Evolutionary conservation across 2,329 filamentous ascomycete species (phyloP), one percentile per base, ranked within the genome.

Genomic region (Paecilomyces fulvus): DNA sequence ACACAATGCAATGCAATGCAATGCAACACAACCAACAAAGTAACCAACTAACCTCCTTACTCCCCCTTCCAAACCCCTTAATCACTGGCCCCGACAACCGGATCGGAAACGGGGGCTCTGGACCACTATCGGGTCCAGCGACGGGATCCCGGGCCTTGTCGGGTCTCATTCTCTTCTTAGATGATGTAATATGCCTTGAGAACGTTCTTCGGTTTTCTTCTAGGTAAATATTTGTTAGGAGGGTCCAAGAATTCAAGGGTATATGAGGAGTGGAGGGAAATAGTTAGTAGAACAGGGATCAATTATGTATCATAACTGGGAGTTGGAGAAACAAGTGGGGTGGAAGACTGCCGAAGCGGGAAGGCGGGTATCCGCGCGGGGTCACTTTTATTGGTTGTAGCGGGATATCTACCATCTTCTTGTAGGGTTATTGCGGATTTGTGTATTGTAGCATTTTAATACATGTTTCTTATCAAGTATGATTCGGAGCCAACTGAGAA

Each of bases 21-120:
- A 17, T 8, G 33, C 37, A 43, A 2, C 21, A 57, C 14, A 17
- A 50, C 14, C 11, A 28, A 30, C 49, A 54, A 21, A 51, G 33
- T n/a, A n/a, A 8, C 46, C 20, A 48, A 53, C 33, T 58, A 71
- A 92, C 89, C 76, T 96, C 92, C 78, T 91, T 95, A 67, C 90
- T 95, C 14, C 94, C 94, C 58, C 94, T 84, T 48, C 94, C 92
- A 72, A 97, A 97, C 31, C 94, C 94, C 66, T 89, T 88, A 66
- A 96, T 91, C 23, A 99, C 91, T 55, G 87, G 84, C 23, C 94
- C 94, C 59, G 88, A 86, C 75, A 97, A 86, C 63, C 81, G 83
- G 64, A 96, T 80, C 0, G 94, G 94, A 72, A 86, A 97, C 0
- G 94, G 94, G 5, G 83, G 53, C 65, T 85, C 79, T 11, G 92